Percentiles rank a stretch among this genome's conserved stretches.
These are phyloP conservation scores for Lachnellula arida DNA, from an alignment of 2,329 filamentous ascomycete species.

Conservation along the genomic window DNA sequence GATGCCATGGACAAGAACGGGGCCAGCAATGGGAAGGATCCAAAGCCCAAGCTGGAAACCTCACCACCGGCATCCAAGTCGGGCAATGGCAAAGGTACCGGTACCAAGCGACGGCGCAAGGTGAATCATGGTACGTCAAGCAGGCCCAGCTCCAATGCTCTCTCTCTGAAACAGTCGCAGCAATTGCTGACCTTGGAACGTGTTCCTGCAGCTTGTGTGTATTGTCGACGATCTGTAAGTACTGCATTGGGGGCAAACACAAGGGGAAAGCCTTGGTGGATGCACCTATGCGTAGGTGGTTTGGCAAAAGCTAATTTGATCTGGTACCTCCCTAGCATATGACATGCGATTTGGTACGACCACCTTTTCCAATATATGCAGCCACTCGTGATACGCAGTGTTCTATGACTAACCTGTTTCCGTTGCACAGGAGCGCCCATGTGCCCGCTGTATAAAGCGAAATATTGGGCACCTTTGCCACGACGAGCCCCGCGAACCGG, in stretches of 20 bases:
- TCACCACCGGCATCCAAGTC: conserved; percentile 27
- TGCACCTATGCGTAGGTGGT: conserved; percentile 30
- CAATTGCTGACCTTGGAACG: conserved; percentile 31
- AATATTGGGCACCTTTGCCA: conserved; percentile 98
- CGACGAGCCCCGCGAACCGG: conserved; percentile 87
- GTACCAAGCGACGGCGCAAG: conserved; percentile 80
- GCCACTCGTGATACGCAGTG: conserved; percentile 29
- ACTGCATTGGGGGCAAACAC: conserved; percentile 32
- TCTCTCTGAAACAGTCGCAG: conserved; percentile 28
- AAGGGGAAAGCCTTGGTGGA: conserved; percentile 22
- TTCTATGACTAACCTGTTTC: conserved; percentile 27
- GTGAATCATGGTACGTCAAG: conserved; percentile 74
- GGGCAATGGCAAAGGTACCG: conserved; percentile 38
- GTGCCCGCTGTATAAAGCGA: conserved; percentile 94
- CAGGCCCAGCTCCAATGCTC: conserved; percentile 20
- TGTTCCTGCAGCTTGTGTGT: conserved; percentile 70
- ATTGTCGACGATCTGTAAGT: conserved; percentile 87
- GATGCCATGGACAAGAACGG: conserved; percentile 35
- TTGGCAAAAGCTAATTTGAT: conserved; percentile 33
- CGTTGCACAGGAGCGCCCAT: conserved; percentile 74
- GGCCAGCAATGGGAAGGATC: conserved; percentile 30
- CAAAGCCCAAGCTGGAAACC: conserved; percentile 25
- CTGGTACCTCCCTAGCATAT: conserved; percentile 60
- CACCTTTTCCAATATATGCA: conserved; percentile 24
- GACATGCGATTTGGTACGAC: conserved; percentile 82